Base-by-base conservation (phyloP, 768 basidiomycete species). In the Hygrophorus pudorinus region DNA sequence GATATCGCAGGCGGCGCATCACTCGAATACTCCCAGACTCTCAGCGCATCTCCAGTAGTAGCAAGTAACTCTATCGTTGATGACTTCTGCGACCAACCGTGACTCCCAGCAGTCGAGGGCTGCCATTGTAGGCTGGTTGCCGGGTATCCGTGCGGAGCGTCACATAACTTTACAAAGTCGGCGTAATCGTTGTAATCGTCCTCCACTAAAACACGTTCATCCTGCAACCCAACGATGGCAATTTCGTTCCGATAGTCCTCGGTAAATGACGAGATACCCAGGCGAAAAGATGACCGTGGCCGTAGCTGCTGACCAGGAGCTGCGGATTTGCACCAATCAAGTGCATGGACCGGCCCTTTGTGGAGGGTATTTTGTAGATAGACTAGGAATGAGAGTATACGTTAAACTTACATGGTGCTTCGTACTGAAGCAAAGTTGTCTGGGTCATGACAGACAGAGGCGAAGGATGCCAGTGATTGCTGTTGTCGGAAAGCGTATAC, bases 51-150 rank as follows among this genome's bases (percentile, higher is more conserved):
- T 20, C 89, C 90, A 0, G 91, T 94, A 5, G 91, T 94, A 9
- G 94, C 94, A 7, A 99, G 69, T 38, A 96, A 65, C 62, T 99
- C 96, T 38, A 85, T 72, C 38, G 66, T 64, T 6, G 71, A 63
- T 3, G 74, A 70, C 59, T 81, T 86, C 60, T 79, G 77, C 5
- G 76, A 69, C 85, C 87, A 87, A 34, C 68, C 59, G 58, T 77
- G 75, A 35, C 68, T 72, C 24, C 71, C 64, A 16, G 85, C 71
- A 20, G 76, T 74, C 3, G 75, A 72, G 13, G 96, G 96, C 52
- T 96, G 91, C 87, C 92, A 98, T 55, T 85, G 90, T 38, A 97
- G 64, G 60, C 80, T 85, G 11, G 92, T 97, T 8, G 90, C 88
- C 13, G 96, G 96, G 65, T 94, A 97, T 36, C 87, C 84, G 51